Conservation (phyloP, 225 moss, liverwort and hornwort genomes). For the Neckera pumila region DNA sequence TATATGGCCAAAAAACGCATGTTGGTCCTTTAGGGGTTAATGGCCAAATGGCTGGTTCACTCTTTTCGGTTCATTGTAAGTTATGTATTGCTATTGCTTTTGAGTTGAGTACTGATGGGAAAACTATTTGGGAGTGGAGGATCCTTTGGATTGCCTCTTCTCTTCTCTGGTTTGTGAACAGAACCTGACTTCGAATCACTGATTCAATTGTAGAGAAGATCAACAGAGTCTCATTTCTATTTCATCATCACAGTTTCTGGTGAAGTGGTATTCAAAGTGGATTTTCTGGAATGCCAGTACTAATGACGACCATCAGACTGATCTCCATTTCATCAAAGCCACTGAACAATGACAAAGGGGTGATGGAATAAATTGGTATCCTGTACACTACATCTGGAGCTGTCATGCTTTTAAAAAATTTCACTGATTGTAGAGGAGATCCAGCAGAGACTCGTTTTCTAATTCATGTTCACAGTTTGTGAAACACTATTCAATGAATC, state of each 20-base stretch:
- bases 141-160: not conserved
- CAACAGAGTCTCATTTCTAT: not conserved
- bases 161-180: not conserved
- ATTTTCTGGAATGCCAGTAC: not conserved
- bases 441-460: too few relatives aligned
- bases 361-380: too few relatives aligned
- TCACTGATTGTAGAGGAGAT: not conserved
- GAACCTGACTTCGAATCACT: not conserved
- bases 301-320: not conserved
- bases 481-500: too few relatives aligned
- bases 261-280: not conserved
- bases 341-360: too few relatives aligned
- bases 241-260: not conserved
- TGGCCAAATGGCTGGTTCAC: too few relatives aligned
- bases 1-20: too few relatives aligned
- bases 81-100: not conserved
- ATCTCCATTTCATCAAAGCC: not conserved
- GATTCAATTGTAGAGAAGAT: not conserved
- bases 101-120: accelerated
- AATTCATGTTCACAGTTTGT: too few relatives aligned
- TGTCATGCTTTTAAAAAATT: too few relatives aligned
- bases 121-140: not conserved
- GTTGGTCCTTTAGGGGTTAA: too few relatives aligned
- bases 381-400: too few relatives aligned
- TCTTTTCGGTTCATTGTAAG: too few relatives aligned